Percentiles rank a stretch among this genome's conserved stretches.
These are phyloP conservation scores for Dactylellina drechsleri DNA, from an alignment of 2,329 filamentous ascomycete species.

Conservation along the genomic window DNA sequence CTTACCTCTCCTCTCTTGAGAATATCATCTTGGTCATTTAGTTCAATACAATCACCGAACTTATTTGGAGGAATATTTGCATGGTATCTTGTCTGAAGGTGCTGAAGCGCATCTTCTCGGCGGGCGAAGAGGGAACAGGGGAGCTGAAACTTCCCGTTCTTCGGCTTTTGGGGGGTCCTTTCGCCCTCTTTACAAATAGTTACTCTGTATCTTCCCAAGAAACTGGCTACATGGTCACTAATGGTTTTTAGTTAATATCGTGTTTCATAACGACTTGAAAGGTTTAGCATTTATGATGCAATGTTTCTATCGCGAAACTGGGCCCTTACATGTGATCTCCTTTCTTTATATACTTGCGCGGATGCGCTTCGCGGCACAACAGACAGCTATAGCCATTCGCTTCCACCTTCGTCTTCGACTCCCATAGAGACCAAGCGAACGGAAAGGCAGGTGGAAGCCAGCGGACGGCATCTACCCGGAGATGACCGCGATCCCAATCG, in stretches of 20 bases:
- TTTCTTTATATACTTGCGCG: background rate
- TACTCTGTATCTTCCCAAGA: constrained; percentile 25
- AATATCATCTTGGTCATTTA: constrained; percentile 19
- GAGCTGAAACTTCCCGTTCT: background rate
- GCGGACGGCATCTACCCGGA: background rate
- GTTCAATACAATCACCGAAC: background rate
- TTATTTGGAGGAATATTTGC: background rate
- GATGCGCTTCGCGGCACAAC: background rate
- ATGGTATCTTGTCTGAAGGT: background rate
- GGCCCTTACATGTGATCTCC: constrained; percentile 22
- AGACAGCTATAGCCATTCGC: constrained; percentile 1
- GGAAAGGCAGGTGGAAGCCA: constrained; percentile 26
- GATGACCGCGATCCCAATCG: background rate
- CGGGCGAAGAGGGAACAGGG: constrained; percentile 11
- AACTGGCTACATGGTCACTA: constrained; percentile 18
- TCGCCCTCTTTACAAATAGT: background rate
- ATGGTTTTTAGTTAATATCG: background rate
- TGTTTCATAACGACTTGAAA: background rate
- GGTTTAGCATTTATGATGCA: too few relatives aligned
- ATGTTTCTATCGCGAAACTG: too few relatives aligned
- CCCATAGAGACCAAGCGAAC: constrained; percentile 32
- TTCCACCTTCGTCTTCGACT: background rate
- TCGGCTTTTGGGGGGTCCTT: background rate
- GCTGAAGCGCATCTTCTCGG: background rate
- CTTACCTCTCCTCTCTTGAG: constrained; percentile 12